Evolutionary conservation across 1,284 basidiomycete species (phyloP), one percentile per base, ranked within the genome.

Genomic region (Flammula alnicola): DNA sequence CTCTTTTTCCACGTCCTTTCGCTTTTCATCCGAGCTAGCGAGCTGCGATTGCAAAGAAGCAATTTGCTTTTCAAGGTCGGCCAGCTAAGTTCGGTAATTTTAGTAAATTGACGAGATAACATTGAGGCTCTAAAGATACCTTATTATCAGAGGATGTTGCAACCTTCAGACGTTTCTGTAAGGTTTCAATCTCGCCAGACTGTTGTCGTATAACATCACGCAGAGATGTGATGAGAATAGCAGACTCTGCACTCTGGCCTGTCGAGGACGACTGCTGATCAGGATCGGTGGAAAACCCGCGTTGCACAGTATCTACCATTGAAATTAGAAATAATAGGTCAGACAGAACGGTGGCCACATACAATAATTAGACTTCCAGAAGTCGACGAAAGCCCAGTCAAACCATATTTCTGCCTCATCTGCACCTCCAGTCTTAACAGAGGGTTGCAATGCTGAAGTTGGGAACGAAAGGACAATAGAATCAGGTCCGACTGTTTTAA

Each of bases 321-420:
- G 16, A 51, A 44, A 19, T 32, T 33, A 44, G 36, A 23, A 44
- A 44, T 29, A 29, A 29, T 22, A 4, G 3, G 8, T 20, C 26
- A 38, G 3, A 27, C 16, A 10, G 8, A 20, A 27, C 7, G 14
- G 4, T 20, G 23, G 19, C 16, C 2, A 75, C 91, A 65, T 60
- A 95, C 95, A 92, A 62, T 94, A 96, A 64, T 96, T 95, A 45
- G 93, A 93, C 72, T 98, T 98, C 89, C 94, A 95, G 66, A 98
- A 99, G 68, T 99, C 96, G n/a, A 98, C 87, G 71, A 98, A 99
- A 2, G 87, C 82, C 93, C 95, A 98, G 66, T 98, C 95, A 65
- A 99, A 93, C 96, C 95, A 99, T 26, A 98, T 76, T 65, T 95
- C 95, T n/a, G 83, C 83, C 58, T 91, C 89, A 54, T 81, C 81